Conservation (phyloP, 768 basidiomycete species). For the Suillus weaverae region DNA sequence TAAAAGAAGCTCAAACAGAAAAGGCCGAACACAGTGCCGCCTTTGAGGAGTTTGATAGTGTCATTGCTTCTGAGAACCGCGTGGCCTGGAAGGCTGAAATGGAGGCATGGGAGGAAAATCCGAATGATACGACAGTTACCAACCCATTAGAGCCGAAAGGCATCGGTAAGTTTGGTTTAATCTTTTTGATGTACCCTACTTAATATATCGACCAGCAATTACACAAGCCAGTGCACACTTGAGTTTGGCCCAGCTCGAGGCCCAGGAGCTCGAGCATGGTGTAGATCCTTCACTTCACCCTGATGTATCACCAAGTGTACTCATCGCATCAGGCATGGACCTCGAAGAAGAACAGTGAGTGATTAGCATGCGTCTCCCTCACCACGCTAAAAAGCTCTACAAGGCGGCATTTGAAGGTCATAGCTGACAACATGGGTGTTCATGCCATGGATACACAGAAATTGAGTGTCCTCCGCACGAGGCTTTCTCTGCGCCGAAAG, state of each 20-base stretch:
- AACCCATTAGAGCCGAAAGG: constrained; percentile 23
- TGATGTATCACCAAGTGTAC: constrained; percentile 11
- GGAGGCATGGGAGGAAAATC: constrained; percentile 25
- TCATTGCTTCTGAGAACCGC: not conserved
- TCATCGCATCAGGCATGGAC: constrained; percentile 16
- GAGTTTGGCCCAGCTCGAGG: constrained; percentile 26
- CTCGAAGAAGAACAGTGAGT: constrained; percentile 20
- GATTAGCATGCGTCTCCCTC: not conserved
- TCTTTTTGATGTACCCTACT: not conserved
- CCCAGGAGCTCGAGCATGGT: constrained; percentile 6
- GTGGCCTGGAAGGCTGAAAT: constrained; percentile 20
- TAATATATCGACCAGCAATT: constrained; percentile 6
- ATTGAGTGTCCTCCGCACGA: not conserved
- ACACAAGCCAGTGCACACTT: constrained; percentile 17
- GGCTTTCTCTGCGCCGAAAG: not conserved
- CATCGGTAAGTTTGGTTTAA: constrained; percentile 2
- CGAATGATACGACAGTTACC: not conserved
- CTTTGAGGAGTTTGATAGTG: too few species aligned
- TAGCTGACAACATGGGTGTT: not conserved
- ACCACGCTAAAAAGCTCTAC: not conserved
- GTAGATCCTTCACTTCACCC: not conserved
- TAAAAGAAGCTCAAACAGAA: too few species aligned
- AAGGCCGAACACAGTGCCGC: too few species aligned
- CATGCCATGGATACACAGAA: constrained; percentile 1
- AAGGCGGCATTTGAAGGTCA: not conserved